Percentiles rank a stretch among this genome's conserved stretches.
These are phyloP conservation scores for Copromyces sp. DNA, from an alignment of 495 filamentous ascomycete genomes.

Conservation along the genomic window DNA sequence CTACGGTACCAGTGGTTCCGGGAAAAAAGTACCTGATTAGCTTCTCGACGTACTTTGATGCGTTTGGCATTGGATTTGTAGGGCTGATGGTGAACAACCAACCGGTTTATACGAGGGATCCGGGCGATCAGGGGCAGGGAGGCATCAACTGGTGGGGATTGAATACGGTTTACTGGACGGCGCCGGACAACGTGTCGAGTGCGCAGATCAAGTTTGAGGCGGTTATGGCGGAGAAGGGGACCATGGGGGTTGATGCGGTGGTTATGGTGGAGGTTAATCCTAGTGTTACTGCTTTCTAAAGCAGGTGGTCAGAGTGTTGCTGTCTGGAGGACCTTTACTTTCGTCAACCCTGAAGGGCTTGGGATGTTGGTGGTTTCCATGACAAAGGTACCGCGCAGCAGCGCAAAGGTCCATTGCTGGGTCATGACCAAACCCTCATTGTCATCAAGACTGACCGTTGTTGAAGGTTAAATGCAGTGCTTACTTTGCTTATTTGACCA, in stretches of 20 bases:
- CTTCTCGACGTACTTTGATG: slow-evolving; percentile 1
- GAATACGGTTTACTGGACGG: neutral
- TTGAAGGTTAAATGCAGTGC: neutral
- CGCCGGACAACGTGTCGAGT: neutral
- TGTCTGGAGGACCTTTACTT: neutral
- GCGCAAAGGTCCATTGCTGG: neutral
- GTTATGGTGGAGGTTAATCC: neutral
- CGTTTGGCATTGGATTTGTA: neutral
- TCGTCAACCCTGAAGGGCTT: too few species aligned
- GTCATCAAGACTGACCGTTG: neutral
- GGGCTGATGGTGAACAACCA: slow-evolving; percentile 4
- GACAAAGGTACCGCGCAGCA: neutral
- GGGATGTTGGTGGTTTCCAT: neutral
- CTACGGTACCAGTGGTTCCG: neutral
- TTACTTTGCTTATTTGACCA: neutral
- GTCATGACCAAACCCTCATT: neutral
- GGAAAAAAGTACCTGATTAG: neutral
- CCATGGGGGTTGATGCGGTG: neutral
- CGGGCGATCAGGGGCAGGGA: neutral
- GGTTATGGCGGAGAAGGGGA: neutral
- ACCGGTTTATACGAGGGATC: slow-evolving; percentile 3
- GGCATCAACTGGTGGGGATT: neutral
- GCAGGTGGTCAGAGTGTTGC: neutral
- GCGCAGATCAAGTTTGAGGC: neutral
- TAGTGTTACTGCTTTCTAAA: neutral